phyloP scores from a whole-genome alignment of 768 basidiomycete genomes.

The Phylloporus sp. region DNA sequence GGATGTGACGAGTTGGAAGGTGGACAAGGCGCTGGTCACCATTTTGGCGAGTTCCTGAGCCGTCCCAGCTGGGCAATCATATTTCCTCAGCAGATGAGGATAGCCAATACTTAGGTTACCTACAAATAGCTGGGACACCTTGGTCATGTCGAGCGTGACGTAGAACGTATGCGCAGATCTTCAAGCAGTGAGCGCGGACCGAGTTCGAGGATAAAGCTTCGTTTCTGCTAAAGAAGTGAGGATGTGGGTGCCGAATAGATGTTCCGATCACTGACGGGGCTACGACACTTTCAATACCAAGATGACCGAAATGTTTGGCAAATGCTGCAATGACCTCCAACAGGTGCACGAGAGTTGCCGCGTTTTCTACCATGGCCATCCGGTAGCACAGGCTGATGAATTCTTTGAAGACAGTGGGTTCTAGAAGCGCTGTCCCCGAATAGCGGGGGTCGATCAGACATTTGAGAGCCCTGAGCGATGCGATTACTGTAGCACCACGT shows the following conservation, averaged over 20 bases:
- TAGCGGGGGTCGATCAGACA: slow-evolving; percentile 77
- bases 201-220: slow-evolving; percentile 32
- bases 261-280: slow-evolving; percentile 14
- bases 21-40: slow-evolving; percentile 57
- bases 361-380: slow-evolving; percentile 81
- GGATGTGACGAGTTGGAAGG: slow-evolving; percentile 55
- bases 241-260: not conserved
- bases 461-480: slow-evolving; percentile 72
- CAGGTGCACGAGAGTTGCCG: slow-evolving; percentile 64
- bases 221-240: slow-evolving; percentile 12
- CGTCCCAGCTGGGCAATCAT: slow-evolving; percentile 42
- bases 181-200: slow-evolving; percentile 61
- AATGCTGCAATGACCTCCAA: slow-evolving; percentile 63
- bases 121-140: slow-evolving; percentile 50
- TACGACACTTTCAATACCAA: slow-evolving; percentile 18
- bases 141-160: slow-evolving; percentile 62
- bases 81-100: slow-evolving; percentile 9
- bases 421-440: slow-evolving; percentile 73
- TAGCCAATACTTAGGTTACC: slow-evolving; percentile 3
- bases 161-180: slow-evolving; percentile 78
- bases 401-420: slow-evolving; percentile 84
- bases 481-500: slow-evolving; percentile 46
- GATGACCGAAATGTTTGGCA: slow-evolving; percentile 37
- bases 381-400: slow-evolving; percentile 84
- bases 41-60: slow-evolving; percentile 54